Conservation (phyloP, 2,329 filamentous ascomycete species). For the Fusarium ramigenum region DNA sequence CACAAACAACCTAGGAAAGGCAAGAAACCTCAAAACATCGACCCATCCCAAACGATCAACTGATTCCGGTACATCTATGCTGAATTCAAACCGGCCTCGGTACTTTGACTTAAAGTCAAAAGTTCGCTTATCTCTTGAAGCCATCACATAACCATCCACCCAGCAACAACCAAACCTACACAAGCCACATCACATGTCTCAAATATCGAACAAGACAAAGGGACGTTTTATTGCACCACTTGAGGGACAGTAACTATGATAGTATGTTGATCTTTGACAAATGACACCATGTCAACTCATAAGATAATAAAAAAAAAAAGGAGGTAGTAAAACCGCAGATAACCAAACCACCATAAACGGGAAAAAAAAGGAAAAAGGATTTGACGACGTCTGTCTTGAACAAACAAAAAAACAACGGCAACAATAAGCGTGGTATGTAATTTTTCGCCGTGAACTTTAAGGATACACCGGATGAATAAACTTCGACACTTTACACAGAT, state of each 20-base stretch:
- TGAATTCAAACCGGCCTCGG: rapidly evolving
- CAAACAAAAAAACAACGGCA: conserved; percentile 24
- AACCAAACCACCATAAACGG: conserved; percentile 1
- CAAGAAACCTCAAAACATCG: not conserved
- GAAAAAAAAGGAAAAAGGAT: not conserved
- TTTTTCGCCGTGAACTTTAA: conserved; percentile 43
- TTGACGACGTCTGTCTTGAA: conserved; percentile 19
- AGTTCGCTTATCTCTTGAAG: not conserved
- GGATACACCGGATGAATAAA: conserved; percentile 40
- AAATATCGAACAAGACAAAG: conserved; percentile 3
- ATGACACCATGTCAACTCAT: conserved; percentile 5
- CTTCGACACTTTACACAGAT: conserved; percentile 37
- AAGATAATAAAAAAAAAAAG: not conserved
- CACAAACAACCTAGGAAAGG: rapidly evolving
- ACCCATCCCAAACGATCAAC: not conserved
- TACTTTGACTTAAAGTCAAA: rapidly evolving
- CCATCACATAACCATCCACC: not conserved
- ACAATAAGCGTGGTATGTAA: conserved; percentile 41
- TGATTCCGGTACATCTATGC: rapidly evolving
- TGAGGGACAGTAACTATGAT: conserved; percentile 16
- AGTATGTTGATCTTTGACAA: conserved; percentile 20
- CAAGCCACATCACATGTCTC: not conserved
- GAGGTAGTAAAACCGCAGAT: not conserved
- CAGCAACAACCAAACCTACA: not conserved
- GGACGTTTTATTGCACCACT: conserved; percentile 16